A percentile compares a stretch with the other conserved stretches of the same genome.
Evolutionary conservation across 192 early-diverging fungal genomes (phyloP).

Genomic region (Dispira simplex): DNA sequence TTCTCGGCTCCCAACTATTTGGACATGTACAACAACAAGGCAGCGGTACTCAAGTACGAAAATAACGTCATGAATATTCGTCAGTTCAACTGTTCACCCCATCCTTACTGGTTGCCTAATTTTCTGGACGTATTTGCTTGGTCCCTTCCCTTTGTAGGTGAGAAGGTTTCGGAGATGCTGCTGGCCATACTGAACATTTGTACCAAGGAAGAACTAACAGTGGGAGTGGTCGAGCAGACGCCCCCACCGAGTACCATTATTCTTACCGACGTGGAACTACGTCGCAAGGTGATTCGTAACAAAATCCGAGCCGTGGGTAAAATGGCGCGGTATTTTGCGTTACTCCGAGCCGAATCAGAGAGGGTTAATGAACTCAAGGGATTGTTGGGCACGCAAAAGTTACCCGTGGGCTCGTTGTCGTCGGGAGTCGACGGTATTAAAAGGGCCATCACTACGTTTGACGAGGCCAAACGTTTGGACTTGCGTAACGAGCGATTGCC

Average conservation of each 20-base stretch:
- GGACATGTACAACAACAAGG: conserved; percentile 98
- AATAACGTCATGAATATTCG: conserved; percentile 99
- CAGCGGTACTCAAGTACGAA: conserved; percentile 94
- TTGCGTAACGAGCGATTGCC: conserved; percentile 76
- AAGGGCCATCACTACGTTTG: conserved; percentile 71
- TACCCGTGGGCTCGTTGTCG: conserved; percentile 68
- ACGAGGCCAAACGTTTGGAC: conserved; percentile 70
- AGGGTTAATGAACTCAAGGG: conserved; percentile 76
- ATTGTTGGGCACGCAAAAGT: conserved; percentile 50
- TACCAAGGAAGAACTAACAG: conserved; percentile 82
- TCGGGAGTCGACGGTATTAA: conserved; percentile 83
- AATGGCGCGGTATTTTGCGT: conserved; percentile 79
- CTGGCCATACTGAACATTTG: conserved; percentile 88
- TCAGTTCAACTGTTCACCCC: conserved; percentile 85
- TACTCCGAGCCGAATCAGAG: conserved; percentile 82
- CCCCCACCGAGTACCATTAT: not conserved
- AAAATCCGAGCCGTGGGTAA: conserved; percentile 89
- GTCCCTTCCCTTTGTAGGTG: conserved; percentile 94
- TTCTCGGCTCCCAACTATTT: conserved; percentile 98
- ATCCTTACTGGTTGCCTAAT: conserved; percentile 98
- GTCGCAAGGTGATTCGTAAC: conserved; percentile 12
- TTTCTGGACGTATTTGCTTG: conserved; percentile 99
- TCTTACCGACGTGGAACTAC: not conserved
- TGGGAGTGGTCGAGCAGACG: conserved; percentile 29
- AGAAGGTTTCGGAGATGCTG: conserved; percentile 97